Percentiles rank a stretch among this genome's conserved stretches.
phyloP scores from a whole-genome alignment of 345 rosid species.

The Eucalyptus paniculata region DNA sequence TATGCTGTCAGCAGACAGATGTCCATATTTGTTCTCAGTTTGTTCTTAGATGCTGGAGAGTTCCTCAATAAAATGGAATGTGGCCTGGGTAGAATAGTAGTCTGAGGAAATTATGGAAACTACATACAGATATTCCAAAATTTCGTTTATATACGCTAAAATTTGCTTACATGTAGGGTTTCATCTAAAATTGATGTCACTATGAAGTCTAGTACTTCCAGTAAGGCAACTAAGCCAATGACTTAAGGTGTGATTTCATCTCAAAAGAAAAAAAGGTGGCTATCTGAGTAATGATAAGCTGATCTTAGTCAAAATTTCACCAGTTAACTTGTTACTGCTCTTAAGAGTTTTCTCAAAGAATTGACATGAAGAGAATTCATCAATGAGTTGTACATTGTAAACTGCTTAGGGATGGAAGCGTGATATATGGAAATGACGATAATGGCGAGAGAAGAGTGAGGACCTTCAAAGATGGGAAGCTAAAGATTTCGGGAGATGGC shows the following conservation, averaged over 20 bases:
- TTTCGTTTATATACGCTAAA: background rate
- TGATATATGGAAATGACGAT: constrained; percentile 59
- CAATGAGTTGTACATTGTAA: background rate
- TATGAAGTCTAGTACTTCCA: background rate
- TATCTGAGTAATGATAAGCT: background rate
- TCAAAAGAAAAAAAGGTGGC: background rate
- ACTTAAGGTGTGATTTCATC: background rate
- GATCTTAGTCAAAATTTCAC: background rate
- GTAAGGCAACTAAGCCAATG: background rate
- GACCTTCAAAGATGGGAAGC: constrained; percentile 62
- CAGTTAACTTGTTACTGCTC: background rate
- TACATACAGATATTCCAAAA: background rate
- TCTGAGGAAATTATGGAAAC: background rate
- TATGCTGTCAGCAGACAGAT: background rate
- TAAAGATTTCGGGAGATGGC: constrained; percentile 38
- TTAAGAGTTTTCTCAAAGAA: background rate
- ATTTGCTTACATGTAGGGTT: background rate
- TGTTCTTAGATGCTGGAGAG: background rate
- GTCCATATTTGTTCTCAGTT: background rate
- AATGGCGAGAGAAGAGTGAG: constrained; percentile 57
- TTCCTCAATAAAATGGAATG: background rate
- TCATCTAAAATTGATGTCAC: background rate
- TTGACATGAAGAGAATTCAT: background rate
- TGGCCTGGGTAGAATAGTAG: background rate
- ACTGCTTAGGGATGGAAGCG: constrained; percentile 61